Conservation (phyloP, 805 yeast species). For the Yarrowia sp. region DNA sequence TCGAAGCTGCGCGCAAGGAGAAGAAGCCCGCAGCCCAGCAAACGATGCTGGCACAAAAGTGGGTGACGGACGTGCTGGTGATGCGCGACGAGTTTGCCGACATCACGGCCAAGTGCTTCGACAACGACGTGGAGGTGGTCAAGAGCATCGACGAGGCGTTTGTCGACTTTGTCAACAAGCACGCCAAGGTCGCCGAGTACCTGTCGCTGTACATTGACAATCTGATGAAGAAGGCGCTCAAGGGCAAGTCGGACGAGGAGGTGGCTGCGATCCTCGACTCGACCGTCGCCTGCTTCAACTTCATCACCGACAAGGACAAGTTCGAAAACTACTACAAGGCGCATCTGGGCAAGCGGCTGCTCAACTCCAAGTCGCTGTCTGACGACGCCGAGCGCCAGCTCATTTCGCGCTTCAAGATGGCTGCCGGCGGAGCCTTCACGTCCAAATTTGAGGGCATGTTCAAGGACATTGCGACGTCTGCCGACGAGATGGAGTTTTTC, state of each 20-base stretch:
- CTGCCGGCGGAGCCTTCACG: slow-evolving; percentile 75
- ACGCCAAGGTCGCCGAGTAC: slow-evolving; percentile 51
- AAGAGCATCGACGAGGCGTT: slow-evolving; percentile 61
- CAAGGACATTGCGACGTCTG: slow-evolving; percentile 65
- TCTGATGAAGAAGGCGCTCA: slow-evolving; percentile 50
- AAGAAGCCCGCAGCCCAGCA: slow-evolving; percentile 33
- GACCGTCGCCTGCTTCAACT: slow-evolving; percentile 62
- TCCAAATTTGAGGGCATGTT: slow-evolving; percentile 84
- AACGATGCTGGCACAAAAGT: slow-evolving; percentile 58
- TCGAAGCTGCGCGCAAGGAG: slow-evolving; percentile 28
- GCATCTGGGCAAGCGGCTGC: slow-evolving; percentile 77
- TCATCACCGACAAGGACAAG: slow-evolving; percentile 75
- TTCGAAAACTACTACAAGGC: slow-evolving; percentile 83
- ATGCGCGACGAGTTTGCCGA: slow-evolving; percentile 51
- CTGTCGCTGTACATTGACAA: slow-evolving; percentile 59
- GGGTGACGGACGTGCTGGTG: slow-evolving; percentile 60
- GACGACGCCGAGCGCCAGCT: slow-evolving; percentile 67
- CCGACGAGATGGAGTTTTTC: slow-evolving; percentile 48
- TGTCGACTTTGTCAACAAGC: slow-evolving; percentile 56
- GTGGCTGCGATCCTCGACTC: slow-evolving; percentile 49
- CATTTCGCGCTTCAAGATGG: slow-evolving; percentile 66
- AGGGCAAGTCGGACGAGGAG: slow-evolving; percentile 48
- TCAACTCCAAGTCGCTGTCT: slow-evolving; percentile 48
- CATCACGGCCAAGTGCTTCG: slow-evolving; percentile 51
- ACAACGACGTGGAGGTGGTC: slow-evolving; percentile 49